Conservation (phyloP, 768 basidiomycete species). For the Xerocomellus dryophilus region DNA sequence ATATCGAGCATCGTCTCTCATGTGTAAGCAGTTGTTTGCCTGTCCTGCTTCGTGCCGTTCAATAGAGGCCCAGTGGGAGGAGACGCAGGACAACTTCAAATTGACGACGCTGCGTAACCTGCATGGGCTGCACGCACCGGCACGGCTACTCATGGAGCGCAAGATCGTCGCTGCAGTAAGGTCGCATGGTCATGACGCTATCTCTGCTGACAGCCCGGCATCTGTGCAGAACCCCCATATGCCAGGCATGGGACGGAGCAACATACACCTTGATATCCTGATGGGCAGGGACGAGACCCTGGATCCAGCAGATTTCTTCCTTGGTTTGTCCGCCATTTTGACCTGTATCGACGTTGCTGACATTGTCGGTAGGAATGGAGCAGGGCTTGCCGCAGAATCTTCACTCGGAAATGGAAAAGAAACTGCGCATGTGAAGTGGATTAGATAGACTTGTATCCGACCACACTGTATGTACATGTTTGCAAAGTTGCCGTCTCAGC, state of each 20-base stretch:
- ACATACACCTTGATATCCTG: constrained; percentile 88
- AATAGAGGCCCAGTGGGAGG: constrained; percentile 71
- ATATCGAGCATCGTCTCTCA: constrained; percentile 68
- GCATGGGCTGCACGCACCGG: constrained; percentile 85
- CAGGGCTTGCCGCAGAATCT: constrained; percentile 48
- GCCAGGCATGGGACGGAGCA: constrained; percentile 62
- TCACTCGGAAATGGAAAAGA: constrained; percentile 68
- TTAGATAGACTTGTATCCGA: background rate
- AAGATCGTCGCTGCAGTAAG: constrained; percentile 73
- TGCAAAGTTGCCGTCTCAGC: constrained; percentile 11
- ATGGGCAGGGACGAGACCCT: constrained; percentile 89
- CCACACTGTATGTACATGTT: constrained; percentile 26
- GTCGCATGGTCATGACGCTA: background rate
- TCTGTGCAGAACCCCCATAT: constrained; percentile 58
- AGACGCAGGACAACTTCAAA: constrained; percentile 84
- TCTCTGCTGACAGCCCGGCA: background rate
- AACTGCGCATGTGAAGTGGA: constrained; percentile 40
- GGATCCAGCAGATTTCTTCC: constrained; percentile 76
- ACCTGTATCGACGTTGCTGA: constrained; percentile 3
- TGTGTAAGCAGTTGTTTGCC: constrained; percentile 49
- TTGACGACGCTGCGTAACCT: constrained; percentile 80
- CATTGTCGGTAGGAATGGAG: constrained; percentile 48
- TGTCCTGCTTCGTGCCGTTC: background rate
- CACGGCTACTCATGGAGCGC: constrained; percentile 91
- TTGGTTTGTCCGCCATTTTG: constrained; percentile 45